Evolutionary conservation across 257 asterid species (phyloP), one percentile per base, ranked within the genome.

Genomic region (Salvia hispanica): DNA sequence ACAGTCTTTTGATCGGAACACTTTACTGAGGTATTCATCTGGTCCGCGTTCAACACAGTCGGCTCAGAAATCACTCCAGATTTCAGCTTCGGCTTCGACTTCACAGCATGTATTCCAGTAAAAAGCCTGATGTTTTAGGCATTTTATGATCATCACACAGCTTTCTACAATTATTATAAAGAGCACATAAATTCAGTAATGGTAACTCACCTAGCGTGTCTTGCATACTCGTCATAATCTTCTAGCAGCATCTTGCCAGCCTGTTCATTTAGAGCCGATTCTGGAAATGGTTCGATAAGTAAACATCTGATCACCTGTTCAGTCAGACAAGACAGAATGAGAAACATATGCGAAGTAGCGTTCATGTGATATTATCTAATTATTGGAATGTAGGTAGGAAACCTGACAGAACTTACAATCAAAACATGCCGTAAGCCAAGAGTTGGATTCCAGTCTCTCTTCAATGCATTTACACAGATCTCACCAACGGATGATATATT

Each of bases 201-300:
- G 11, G 11, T 8, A 40, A 8, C 80, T 78, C 73, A 88, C 97
- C 95, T 85, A 5, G 96, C 99, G 79, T 84, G 91, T 77, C 85
- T 83, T 33, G 96, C 96, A 54, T 93, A 93, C 77, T 93, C 97
- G 2, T 88, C 96, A 25, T 93, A 93, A 75, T 93, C 66, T 70
- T 90, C 97, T 28, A 88, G 96, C 54, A 93, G 89, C 99, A 93
- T 81, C 82, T 90, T 93, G 78, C 96, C 99, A 44, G 97, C 99
- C 76, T 88, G 95, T 79, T 93, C 99, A 52, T 93, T 93, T 67
- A 93, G 74, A 14, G 99, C 97, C 16, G 99, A 93, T 81, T 93
- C 97, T 6, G 99, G 97, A 84, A 93, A 93, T 67, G 99, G 97
- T 74, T 93, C 99, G 47, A 93, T 90, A 73, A 93, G 71, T 78